These are phyloP conservation scores for Apostasia shenzhenica DNA, from an alignment of 106 monocot genomes.

Conservation along the genomic window DNA sequence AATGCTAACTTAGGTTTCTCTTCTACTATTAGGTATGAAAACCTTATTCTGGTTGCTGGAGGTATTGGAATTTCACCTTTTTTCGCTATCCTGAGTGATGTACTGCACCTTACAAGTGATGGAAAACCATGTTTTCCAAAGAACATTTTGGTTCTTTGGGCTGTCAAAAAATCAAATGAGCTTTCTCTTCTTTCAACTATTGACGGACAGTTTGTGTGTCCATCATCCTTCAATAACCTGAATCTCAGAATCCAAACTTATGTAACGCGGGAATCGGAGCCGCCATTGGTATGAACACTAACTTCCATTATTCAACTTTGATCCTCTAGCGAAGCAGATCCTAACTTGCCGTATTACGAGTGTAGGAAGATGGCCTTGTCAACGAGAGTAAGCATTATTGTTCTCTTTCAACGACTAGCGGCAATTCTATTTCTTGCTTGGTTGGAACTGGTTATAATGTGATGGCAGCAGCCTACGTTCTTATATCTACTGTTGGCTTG, in stretches of 20 bases:
- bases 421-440: conserved; percentile 59
- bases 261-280: conserved; percentile 78
- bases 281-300: conserved; percentile 50
- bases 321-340: background rate
- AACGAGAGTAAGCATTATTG: conserved; percentile 5
- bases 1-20: background rate
- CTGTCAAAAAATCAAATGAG: conserved; percentile 82
- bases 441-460: conserved; percentile 76
- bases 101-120: conserved; percentile 49
- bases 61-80: conserved; percentile 96
- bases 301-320: background rate
- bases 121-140: conserved; percentile 57
- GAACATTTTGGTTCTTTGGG: conserved; percentile 80
- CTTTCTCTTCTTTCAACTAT: conserved; percentile 72
- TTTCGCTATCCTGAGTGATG: conserved; percentile 82
- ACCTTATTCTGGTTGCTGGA: conserved; percentile 85
- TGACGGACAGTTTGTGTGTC: conserved; percentile 32
- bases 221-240: conserved; percentile 47
- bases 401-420: conserved; percentile 19
- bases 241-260: conserved; percentile 69
- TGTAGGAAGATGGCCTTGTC: conserved; percentile 71
- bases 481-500: conserved; percentile 54
- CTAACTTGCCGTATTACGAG: background rate
- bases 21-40: conserved; percentile 67
- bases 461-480: conserved; percentile 59